Evolutionary conservation across 768 basidiomycete species (phyloP), one percentile per base, ranked within the genome.

Genomic region (Lyophyllum semitale): DNA sequence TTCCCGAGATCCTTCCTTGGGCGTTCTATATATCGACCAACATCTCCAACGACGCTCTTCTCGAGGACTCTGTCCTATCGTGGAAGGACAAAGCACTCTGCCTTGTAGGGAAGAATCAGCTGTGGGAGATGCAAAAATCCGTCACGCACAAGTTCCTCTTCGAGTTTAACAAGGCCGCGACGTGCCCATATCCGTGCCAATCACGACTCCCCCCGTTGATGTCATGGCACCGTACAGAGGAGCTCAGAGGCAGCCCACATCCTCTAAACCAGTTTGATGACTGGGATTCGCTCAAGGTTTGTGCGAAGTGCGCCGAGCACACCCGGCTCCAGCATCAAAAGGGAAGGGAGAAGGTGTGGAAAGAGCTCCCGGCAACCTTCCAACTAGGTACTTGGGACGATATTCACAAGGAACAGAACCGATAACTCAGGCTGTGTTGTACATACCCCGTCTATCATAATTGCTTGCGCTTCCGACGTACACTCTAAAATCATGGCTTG

Each of bases 11-110:
- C 23, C 72, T 78, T 1, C 77, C 77, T 0, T 78, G 77, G 77
- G 76, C 77, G 1, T 77, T 74, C 59, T 78, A 78, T 51, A 73
- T 78, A 50, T 77, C 74, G 44, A 71, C 74, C 0, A 75, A 77
- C n/a, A n/a, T n/a, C n/a, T n/a, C n/a, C n/a, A n/a, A n/a, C n/a
- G n/a, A n/a, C n/a, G n/a, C n/a, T n/a, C n/a, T n/a, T n/a, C n/a
- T n/a, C n/a, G n/a, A n/a, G n/a, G n/a, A n/a, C n/a, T n/a, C 61
- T 1, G 67, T 69, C 6, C 62, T 78, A 25, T 73, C 73, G 2
- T 78, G 77, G 77, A 61, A 63, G 20, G 74, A 77, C 56, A 78
- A 76, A 51, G 71, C 77, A 0, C 64, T 77, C 1, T 75, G 74
- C 45, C n/a, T n/a, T n/a, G n/a, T n/a, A n/a, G n/a, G n/a, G n/a